phyloP scores from a whole-genome alignment of 2,329 filamentous ascomycete genomes.

The Setomelanomma holmii region DNA sequence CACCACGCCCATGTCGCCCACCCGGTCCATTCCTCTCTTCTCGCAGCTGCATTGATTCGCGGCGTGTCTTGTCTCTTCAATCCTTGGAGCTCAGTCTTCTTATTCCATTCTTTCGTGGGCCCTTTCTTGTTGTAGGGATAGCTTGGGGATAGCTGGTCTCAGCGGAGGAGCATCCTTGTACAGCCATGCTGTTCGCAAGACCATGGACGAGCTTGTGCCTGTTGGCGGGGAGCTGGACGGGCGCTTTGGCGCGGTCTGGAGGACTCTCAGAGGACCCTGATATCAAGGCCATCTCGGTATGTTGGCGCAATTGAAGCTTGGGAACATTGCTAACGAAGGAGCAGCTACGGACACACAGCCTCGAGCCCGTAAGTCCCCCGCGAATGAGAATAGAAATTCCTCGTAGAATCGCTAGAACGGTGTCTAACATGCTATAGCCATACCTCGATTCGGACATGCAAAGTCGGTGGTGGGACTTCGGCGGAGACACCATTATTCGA shows the following conservation, averaged over 20 bases:
- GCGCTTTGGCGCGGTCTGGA: conserved; percentile 33
- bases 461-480: conserved; percentile 99
- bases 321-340: conserved; percentile 27
- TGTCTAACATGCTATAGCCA: conserved; percentile 64
- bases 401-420: not conserved
- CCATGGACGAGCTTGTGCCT: conserved; percentile 48
- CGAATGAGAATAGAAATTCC: not conserved
- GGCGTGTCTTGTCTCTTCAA: conserved; percentile 22
- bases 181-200: conserved; percentile 44
- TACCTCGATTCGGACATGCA: conserved; percentile 98
- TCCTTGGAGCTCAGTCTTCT: conserved; percentile 33
- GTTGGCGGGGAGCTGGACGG: conserved; percentile 45
- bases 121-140: conserved; percentile 3
- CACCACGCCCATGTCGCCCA: conserved; percentile 33
- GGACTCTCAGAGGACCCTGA: conserved; percentile 52
- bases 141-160: conserved; percentile 24
- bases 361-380: conserved; percentile 71
- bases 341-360: conserved; percentile 85
- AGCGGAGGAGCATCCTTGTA: conserved; percentile 18
- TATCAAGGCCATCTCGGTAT: conserved; percentile 71
- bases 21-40: conserved; percentile 31
- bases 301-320: conserved; percentile 36
- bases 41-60: conserved; percentile 22
- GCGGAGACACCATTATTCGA: conserved; percentile 87
- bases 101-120: conserved; percentile 36